These are phyloP conservation scores for Candida sp. DNA, from an alignment of 1,139 yeast species.

Conservation along the genomic window DNA sequence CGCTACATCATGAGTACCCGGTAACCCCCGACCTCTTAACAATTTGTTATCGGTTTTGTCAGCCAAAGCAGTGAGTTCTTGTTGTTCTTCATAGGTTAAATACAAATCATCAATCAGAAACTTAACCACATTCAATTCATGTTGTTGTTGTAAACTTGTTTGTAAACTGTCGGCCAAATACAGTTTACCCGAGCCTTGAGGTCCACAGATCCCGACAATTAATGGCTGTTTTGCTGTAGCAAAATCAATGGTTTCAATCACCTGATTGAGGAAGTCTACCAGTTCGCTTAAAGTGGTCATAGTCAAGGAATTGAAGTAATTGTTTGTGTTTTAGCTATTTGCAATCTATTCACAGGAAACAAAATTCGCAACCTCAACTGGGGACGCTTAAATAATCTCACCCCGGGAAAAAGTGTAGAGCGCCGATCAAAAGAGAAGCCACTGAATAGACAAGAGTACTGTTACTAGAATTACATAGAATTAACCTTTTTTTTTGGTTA, in stretches of 20 bases:
- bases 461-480: no score
- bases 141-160: slow-evolving; percentile 30
- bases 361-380: background rate
- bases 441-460: no score
- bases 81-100: slow-evolving; percentile 61
- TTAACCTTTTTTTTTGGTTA: no score
- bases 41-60: slow-evolving; percentile 43
- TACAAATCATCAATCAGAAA: slow-evolving; percentile 89
- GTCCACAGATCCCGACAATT: slow-evolving; percentile 75
- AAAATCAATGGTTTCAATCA: slow-evolving; percentile 16
- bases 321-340: no score
- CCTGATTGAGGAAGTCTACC: slow-evolving; percentile 15
- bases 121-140: slow-evolving; percentile 44
- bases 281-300: slow-evolving; percentile 17
- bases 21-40: slow-evolving; percentile 80
- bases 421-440: no score
- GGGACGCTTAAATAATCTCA: no score
- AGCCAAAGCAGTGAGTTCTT: slow-evolving; percentile 31
- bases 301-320: background rate
- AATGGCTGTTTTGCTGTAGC: slow-evolving; percentile 33
- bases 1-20: slow-evolving; percentile 85
- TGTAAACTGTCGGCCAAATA: slow-evolving; percentile 52
- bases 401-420: no score
- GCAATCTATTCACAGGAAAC: background rate
- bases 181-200: slow-evolving; percentile 93